Evolutionary conservation across 495 filamentous ascomycete genomes (phyloP), one percentile per base, ranked within the genome.

Genomic region (Astrocystis sublimbata): DNA sequence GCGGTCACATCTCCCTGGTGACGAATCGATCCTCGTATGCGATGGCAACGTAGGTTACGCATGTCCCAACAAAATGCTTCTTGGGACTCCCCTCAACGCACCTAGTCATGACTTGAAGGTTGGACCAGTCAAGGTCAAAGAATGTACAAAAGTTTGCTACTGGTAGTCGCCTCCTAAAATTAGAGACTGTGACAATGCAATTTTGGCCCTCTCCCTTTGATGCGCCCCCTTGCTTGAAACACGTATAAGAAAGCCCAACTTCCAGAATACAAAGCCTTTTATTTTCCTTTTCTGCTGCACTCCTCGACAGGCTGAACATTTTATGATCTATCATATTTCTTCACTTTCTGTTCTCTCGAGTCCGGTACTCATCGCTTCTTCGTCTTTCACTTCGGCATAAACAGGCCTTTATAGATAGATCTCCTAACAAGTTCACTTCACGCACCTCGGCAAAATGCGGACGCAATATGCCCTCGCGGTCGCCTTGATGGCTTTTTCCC

Each of bases 401-500:
- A 6, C 36, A 21, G 3, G 13, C 24, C 30, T 23, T 6, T 12
- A 42, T 30, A 56, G 23, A 42, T 30, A 56, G 23, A 56, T 31
- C 36, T 38, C 30, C 53, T n/a, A 51, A 51, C 38, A n/a, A n/a
- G n/a, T n/a, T n/a, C n/a, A 12, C 26, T 1, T 13, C 35, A 26
- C 38, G n/a, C n/a, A n/a, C 23, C 21, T n/a, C 17, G 28, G 26
- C 59, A 61, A 47, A 74, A 82, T 64, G 50, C 83, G 80, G 79
- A 70, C 81, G 46, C 67, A 79, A 64, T 68, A 76, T 57, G 71
- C 76, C 51, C 55, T 53, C 7, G 58, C 54, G 21, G 53, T 64
- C 15, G 26, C 53, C 42, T 35, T 61, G 61, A 62, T 58, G 24
- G 65, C 80, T 28, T 62, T 90, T 53, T 80, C 81, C 42, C 73